Percentiles rank a stretch among this genome's conserved stretches.
These are phyloP conservation scores for Gynostemma pentaphyllum DNA, from an alignment of 306 rosid genomes.

Conservation along the genomic window DNA sequence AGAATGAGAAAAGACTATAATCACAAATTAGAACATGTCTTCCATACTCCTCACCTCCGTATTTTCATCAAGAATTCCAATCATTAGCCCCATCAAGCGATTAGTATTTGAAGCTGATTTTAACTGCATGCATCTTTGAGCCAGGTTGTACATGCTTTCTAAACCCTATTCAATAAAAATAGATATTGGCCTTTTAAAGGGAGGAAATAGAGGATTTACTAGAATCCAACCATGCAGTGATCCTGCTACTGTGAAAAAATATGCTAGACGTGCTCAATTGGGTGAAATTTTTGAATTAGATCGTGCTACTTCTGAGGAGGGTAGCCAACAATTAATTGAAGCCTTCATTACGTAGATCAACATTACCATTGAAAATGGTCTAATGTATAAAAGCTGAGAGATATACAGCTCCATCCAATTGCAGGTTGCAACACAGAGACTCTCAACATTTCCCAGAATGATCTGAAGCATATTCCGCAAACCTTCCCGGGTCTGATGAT, in stretches of 20 bases:
- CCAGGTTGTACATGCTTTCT: slow-evolving; percentile 75
- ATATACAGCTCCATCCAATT: slow-evolving; percentile 73
- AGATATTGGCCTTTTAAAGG: slow-evolving; percentile 6
- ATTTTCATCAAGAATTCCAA: slow-evolving; percentile 80
- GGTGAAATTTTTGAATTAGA: neutral
- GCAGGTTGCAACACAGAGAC: slow-evolving; percentile 53
- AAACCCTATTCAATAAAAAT: slow-evolving; percentile 42
- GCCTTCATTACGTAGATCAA: slow-evolving; percentile 9
- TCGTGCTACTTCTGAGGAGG: neutral
- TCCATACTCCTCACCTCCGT: slow-evolving; percentile 50
- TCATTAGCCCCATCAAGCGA: slow-evolving; percentile 51
- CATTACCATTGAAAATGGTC: slow-evolving; percentile 72
- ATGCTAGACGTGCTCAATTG: neutral
- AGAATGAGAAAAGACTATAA: neutral
- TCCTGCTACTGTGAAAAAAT: too few species aligned
- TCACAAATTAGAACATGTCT: slow-evolving; percentile 6
- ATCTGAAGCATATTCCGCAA: slow-evolving; percentile 76
- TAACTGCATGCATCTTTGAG: slow-evolving; percentile 65
- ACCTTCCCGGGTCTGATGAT: slow-evolving; percentile 59
- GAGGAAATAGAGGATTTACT: neutral
- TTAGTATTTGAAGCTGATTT: slow-evolving; percentile 48
- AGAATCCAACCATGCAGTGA: neutral
- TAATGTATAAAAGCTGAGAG: slow-evolving; percentile 65
- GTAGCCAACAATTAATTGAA: neutral
- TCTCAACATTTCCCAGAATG: slow-evolving; percentile 66